A percentile compares a stretch with the other conserved stretches of the same genome.
Conservation (phyloP, 2,329 filamentous ascomycete genomes). For the Fusarium brevicatenulatum region DNA sequence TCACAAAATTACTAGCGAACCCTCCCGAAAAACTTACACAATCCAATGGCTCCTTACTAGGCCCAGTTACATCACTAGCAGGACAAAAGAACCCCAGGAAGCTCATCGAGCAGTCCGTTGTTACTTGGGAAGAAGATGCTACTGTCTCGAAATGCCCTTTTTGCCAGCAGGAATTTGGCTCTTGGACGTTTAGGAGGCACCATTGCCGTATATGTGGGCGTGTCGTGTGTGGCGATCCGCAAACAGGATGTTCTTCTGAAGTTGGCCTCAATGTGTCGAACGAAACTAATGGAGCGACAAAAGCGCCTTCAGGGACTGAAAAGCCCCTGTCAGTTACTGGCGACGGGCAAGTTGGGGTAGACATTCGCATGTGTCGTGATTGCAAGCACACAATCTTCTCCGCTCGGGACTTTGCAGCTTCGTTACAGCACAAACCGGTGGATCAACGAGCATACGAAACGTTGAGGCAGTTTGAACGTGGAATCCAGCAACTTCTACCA, state of each 20-base stretch:
- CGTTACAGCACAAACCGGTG: slow-evolving; percentile 73
- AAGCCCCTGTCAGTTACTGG: slow-evolving; percentile 49
- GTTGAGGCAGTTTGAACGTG: slow-evolving; percentile 85
- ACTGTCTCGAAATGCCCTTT: slow-evolving; percentile 86
- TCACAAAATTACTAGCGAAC: slow-evolving; percentile 84
- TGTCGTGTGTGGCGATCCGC: slow-evolving; percentile 89
- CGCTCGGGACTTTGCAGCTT: slow-evolving; percentile 80
- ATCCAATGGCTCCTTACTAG: slow-evolving; percentile 64
- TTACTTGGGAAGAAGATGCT: slow-evolving; percentile 94
- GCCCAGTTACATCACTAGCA: slow-evolving; percentile 68
- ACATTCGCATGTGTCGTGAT: slow-evolving; percentile 91
- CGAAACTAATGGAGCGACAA: slow-evolving; percentile 49
- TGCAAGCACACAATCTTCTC: slow-evolving; percentile 74
- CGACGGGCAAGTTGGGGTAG: slow-evolving; percentile 70
- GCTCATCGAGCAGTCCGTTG: slow-evolving; percentile 86
- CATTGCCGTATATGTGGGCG: slow-evolving; percentile 94
- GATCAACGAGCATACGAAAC: slow-evolving; percentile 86
- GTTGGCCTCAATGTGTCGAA: slow-evolving; percentile 80
- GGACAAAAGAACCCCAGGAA: slow-evolving; percentile 82
- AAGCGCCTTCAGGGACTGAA: slow-evolving; percentile 51
- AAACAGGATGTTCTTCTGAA: slow-evolving; percentile 85
- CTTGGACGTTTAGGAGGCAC: slow-evolving; percentile 91
- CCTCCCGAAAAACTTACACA: slow-evolving; percentile 72
- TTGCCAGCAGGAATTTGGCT: slow-evolving; percentile 94
- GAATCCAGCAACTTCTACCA: slow-evolving; percentile 83